Conservation (phyloP, 2,329 filamentous ascomycete species). For the Diaporthe sp. region DNA sequence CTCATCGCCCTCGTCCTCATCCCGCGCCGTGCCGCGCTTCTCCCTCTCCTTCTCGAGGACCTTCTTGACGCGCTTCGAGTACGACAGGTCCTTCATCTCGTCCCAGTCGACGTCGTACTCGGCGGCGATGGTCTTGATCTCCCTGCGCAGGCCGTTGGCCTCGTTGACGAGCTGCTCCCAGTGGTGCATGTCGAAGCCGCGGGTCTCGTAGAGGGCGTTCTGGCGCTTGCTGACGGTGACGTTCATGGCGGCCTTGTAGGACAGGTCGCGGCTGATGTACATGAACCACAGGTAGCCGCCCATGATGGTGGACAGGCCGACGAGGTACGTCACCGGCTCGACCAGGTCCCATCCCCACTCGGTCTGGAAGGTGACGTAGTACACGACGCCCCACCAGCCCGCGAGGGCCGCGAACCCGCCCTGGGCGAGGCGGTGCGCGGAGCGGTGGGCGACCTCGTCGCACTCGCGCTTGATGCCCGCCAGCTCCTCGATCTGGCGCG, state of each 20-base stretch:
- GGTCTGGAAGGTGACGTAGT: constrained; percentile 79
- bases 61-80: constrained; percentile 69
- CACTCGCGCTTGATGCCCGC: constrained; percentile 85
- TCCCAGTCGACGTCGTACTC: constrained; percentile 96
- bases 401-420: constrained; percentile 81
- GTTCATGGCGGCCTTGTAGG: constrained; percentile 88
- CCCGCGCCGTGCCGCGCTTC: constrained; percentile 52
- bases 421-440: constrained; percentile 84
- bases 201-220: constrained; percentile 79
- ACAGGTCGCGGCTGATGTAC: constrained; percentile 91
- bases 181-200: constrained; percentile 80
- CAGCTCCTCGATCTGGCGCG: constrained; percentile 76
- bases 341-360: constrained; percentile 91
- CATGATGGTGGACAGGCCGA: constrained; percentile 88
- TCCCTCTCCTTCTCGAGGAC: constrained; percentile 68
- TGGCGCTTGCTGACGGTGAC: constrained; percentile 87
- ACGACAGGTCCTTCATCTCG: constrained; percentile 79
- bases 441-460: constrained; percentile 81
- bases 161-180: constrained; percentile 88
- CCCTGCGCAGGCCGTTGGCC: constrained; percentile 80
- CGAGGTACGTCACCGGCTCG: constrained; percentile 91
- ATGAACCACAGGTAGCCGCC: constrained; percentile 94
- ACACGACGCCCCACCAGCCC: constrained; percentile 87
- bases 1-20: constrained; percentile 57
- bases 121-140: constrained; percentile 84